These are phyloP conservation scores for Didymella pinodella DNA, from an alignment of 2,329 filamentous ascomycete genomes.

Conservation along the genomic window DNA sequence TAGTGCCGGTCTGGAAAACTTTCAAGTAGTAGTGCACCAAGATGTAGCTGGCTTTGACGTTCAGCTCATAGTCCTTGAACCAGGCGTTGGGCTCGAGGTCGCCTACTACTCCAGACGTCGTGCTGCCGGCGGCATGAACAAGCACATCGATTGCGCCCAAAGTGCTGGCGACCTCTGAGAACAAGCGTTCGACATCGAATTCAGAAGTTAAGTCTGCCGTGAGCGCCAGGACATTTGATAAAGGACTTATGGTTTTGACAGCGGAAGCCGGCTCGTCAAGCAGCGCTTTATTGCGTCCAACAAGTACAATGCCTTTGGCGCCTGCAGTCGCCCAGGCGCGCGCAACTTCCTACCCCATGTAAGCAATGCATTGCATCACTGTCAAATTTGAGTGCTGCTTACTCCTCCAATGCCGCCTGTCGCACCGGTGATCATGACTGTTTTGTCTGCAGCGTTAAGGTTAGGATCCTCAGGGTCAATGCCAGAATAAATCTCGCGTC, in stretches of 20 bases:
- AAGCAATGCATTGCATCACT: background rate
- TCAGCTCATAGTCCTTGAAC: constrained; percentile 29
- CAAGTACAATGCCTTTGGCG: constrained; percentile 35
- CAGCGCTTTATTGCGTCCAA: constrained; percentile 31
- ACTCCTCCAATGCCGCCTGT: constrained; percentile 31
- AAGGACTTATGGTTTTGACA: constrained; percentile 24
- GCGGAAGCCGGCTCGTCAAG: constrained; percentile 26
- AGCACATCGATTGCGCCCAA: constrained; percentile 29
- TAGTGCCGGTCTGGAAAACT: constrained; percentile 24
- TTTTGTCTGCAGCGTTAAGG: constrained; percentile 29
- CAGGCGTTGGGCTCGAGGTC: constrained; percentile 15
- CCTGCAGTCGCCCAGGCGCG: constrained; percentile 36
- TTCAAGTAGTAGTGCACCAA: constrained; percentile 20
- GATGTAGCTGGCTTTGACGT: constrained; percentile 28
- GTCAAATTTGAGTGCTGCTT: constrained; percentile 2
- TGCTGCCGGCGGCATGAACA: constrained; percentile 27
- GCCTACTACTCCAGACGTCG: constrained; percentile 11
- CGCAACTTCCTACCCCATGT: constrained; percentile 29
- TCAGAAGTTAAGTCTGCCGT: constrained; percentile 33
- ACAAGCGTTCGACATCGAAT: constrained; percentile 26
- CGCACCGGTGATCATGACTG: constrained; percentile 32
- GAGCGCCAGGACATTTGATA: constrained; percentile 31
- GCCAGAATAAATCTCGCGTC: constrained; percentile 28
- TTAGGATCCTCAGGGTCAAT: constrained; percentile 26
- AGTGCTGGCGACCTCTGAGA: constrained; percentile 19